Conservation (phyloP, 73 alveolate genomes). For the Tetrahymena malaccensis region DNA sequence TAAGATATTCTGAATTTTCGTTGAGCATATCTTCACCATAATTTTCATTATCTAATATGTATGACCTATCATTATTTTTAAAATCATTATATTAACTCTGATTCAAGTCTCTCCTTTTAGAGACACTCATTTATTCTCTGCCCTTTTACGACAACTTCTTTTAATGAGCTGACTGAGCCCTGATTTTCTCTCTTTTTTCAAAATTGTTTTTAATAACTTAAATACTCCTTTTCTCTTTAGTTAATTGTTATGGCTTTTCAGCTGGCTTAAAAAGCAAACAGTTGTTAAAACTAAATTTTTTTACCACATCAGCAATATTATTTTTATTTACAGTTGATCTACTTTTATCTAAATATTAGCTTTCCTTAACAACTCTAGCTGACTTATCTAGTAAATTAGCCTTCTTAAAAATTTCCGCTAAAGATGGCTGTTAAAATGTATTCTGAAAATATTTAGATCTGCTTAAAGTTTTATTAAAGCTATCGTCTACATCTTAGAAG, state of each 20-base stretch:
- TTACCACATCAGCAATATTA: neutral
- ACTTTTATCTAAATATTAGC: neutral
- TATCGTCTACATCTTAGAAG: neutral
- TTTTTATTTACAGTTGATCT: neutral
- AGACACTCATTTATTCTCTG: neutral
- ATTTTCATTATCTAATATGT: neutral
- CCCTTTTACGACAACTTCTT: neutral
- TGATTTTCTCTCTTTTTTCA: neutral
- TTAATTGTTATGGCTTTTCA: neutral
- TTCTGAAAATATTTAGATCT: neutral
- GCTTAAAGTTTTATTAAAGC: neutral
- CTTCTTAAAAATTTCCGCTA: neutral
- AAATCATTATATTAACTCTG: neutral
- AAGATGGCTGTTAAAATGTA: neutral
- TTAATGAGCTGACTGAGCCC: neutral
- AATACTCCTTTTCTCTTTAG: neutral
- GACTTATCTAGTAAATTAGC: neutral
- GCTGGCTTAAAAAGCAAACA: neutral
- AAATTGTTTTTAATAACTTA: neutral
- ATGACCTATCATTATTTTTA: neutral
- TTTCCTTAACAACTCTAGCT: neutral
- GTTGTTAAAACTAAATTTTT: neutral
- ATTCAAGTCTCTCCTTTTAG: neutral
- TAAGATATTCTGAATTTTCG: neutral
- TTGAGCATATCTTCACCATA: neutral